Evolutionary conservation across 176 grass and related monocot species (phyloP).

Genomic region (Lolium perenne): DNA sequence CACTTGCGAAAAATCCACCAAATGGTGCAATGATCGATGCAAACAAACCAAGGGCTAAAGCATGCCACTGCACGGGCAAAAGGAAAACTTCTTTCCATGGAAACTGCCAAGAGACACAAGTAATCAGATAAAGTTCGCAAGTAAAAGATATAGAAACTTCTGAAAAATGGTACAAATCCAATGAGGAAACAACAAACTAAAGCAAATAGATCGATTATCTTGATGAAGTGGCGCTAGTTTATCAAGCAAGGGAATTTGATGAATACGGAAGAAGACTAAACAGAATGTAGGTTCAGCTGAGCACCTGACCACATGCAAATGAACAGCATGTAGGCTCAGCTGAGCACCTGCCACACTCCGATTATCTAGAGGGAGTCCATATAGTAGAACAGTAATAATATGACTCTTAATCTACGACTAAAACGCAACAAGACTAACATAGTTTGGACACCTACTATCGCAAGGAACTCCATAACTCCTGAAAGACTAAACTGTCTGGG

Average conservation of each 20-base stretch:
- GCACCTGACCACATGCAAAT: not conserved
- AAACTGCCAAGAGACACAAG: constrained; percentile 62
- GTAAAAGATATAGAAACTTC: constrained; percentile 22
- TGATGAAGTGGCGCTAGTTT: not conserved
- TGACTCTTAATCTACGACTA: not conserved
- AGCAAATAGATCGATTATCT: not conserved
- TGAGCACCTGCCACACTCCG: not conserved
- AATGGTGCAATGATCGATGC: constrained; percentile 99
- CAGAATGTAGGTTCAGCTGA: not conserved
- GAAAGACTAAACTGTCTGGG: not conserved
- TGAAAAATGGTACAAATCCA: not conserved
- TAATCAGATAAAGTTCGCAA: constrained; percentile 23
- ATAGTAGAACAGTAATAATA: not conserved
- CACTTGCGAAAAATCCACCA: constrained; percentile 98
- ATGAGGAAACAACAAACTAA: not conserved
- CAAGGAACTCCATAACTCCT: not conserved
- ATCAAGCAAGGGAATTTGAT: not conserved
- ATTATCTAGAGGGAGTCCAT: not conserved
- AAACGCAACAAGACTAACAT: not conserved
- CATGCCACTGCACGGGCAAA: constrained; percentile 98
- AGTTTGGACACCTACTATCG: not conserved
- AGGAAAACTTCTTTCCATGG: constrained; percentile 81
- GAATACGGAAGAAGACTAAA: not conserved
- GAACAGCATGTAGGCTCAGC: too few species aligned
- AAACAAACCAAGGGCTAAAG: constrained; percentile 91